Conservation (phyloP, 2,329 filamentous ascomycete genomes). For the Cladosporium sp. region DNA sequence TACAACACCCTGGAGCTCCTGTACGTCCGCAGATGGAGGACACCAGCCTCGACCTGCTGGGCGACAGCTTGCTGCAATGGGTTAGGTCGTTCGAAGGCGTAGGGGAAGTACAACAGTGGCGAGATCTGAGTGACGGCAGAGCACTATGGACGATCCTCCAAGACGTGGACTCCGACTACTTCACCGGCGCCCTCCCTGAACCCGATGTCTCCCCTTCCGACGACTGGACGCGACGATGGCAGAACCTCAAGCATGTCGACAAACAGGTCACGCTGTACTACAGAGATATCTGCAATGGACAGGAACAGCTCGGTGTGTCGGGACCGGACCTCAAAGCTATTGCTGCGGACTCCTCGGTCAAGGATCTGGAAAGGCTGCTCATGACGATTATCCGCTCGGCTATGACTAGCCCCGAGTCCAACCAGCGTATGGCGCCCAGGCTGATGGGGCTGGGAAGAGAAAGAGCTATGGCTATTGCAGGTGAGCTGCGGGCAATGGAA, state of each 20-base stretch:
- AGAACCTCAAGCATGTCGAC: conserved; percentile 50
- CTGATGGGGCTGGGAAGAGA: conserved; percentile 30
- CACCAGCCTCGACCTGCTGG: conserved; percentile 22
- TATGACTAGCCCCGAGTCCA: conserved; percentile 45
- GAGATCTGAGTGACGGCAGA: conserved; percentile 44
- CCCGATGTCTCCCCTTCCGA: conserved; percentile 38
- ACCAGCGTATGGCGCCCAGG: conserved; percentile 41
- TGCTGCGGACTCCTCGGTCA: conserved; percentile 39
- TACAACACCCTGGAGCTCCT: no score
- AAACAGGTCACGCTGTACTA: conserved; percentile 47
- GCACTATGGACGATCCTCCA: conserved; percentile 46
- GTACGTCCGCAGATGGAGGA: neutral
- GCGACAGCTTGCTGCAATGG: conserved; percentile 31
- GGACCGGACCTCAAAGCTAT: conserved; percentile 47
- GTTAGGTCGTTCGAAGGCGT: conserved; percentile 43
- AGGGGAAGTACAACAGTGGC: conserved; percentile 35
- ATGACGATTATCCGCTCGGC: conserved; percentile 47
- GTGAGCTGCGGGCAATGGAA: conserved; percentile 30
- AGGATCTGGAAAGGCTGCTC: conserved; percentile 38
- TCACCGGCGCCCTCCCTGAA: conserved; percentile 45
- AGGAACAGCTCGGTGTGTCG: conserved; percentile 36
- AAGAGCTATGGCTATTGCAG: conserved; percentile 31
- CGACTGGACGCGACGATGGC: conserved; percentile 50
- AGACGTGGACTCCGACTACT: conserved; percentile 46
- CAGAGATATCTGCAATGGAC: conserved; percentile 40